These are phyloP conservation scores for Globisporangium alternatum DNA, from an alignment of 352 stramenopile species.

Conservation along the genomic window DNA sequence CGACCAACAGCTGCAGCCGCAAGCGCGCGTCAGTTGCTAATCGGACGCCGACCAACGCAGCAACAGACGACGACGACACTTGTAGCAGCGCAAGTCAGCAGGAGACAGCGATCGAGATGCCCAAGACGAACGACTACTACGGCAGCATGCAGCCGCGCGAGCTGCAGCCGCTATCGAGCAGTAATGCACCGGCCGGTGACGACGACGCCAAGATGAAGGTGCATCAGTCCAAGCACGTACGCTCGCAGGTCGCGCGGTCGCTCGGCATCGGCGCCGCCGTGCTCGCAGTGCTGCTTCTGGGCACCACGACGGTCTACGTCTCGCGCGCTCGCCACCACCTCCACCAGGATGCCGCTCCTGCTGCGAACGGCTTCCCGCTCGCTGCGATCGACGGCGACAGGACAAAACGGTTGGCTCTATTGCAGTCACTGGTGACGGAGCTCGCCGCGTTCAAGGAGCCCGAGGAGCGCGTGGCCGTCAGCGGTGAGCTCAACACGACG, in stretches of 20 bases:
- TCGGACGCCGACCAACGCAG: neutral
- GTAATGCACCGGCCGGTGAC: no score
- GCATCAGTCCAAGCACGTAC: neutral
- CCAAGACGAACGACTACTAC: slow-evolving; percentile 17
- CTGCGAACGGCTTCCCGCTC: neutral
- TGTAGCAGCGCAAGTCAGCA: no score
- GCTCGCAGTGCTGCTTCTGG: slow-evolving; percentile 10
- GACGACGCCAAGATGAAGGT: no score
- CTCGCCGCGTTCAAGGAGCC: slow-evolving; percentile 36
- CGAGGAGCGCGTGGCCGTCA: slow-evolving; percentile 30
- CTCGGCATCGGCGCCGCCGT: slow-evolving; percentile 2
- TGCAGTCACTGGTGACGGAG: slow-evolving; percentile 29
- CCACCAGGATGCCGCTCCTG: no score
- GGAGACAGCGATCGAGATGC: slow-evolving; percentile 8
- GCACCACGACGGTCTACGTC: slow-evolving; percentile 12
- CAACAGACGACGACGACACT: neutral
- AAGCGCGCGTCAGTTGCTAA: slow-evolving; percentile 12
- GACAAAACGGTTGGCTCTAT: slow-evolving; percentile 11
- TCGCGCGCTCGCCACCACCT: neutral
- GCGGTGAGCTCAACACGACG: slow-evolving; percentile 65
- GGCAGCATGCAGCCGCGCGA: slow-evolving; percentile 18
- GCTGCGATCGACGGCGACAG: neutral
- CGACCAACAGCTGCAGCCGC: slow-evolving; percentile 10
- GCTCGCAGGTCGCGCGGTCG: slow-evolving; percentile 15
- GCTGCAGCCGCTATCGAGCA: no score